Conservation (phyloP, 2,329 filamentous ascomycete genomes). For the Neopestalotiopsis sp. region DNA sequence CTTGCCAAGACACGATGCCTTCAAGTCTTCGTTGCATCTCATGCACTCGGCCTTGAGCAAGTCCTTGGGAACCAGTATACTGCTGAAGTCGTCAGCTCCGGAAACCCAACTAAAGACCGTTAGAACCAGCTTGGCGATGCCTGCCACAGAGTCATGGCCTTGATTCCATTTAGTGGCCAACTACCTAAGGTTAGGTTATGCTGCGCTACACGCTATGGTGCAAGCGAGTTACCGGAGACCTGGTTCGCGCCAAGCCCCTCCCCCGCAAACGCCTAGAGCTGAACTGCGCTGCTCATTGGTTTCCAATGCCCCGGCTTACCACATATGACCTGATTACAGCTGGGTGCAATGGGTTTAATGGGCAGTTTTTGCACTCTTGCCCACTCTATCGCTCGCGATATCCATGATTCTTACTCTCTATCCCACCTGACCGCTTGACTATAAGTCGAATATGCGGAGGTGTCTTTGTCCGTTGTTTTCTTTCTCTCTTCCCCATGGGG, state of each 20-base stretch:
- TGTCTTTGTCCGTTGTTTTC: conserved; percentile 3
- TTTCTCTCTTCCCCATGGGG: not conserved
- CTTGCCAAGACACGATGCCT: too few species aligned
- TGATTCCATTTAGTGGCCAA: not conserved
- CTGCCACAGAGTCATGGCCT: not conserved
- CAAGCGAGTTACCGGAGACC: not conserved
- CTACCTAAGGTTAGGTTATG: not conserved
- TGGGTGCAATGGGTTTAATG: not conserved
- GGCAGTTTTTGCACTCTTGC: not conserved
- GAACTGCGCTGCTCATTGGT: not conserved
- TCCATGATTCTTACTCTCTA: not conserved
- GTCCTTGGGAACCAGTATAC: not conserved
- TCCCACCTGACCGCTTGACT: not conserved
- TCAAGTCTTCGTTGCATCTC: not conserved
- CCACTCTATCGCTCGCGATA: not conserved
- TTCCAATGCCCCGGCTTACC: not conserved
- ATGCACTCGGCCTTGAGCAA: not conserved
- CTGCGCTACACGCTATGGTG: not conserved
- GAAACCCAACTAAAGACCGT: not conserved
- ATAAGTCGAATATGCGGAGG: not conserved
- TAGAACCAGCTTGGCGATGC: not conserved
- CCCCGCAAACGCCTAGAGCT: not conserved
- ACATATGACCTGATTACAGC: not conserved
- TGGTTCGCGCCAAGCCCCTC: not conserved
- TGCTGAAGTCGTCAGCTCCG: not conserved